Evolutionary conservation across 768 basidiomycete genomes (phyloP).

Genomic region (Hypholoma fasciculare): DNA sequence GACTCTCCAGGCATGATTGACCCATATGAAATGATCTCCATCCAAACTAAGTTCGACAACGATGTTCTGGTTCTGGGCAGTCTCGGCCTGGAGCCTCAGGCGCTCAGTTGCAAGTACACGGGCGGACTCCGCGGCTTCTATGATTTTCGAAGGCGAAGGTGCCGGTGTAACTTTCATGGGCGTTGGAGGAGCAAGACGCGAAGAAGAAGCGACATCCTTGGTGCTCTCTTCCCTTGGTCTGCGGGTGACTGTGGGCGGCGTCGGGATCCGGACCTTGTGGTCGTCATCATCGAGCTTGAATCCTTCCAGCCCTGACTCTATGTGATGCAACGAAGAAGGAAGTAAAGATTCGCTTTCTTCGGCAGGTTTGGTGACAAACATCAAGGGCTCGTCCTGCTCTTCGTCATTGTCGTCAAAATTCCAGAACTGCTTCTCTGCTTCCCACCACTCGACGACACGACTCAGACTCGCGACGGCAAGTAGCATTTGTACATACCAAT

Average conservation of each 20-base stretch:
- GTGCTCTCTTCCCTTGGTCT: slow-evolving; percentile 59
- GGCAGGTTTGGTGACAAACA: slow-evolving; percentile 90
- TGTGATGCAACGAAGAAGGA: slow-evolving; percentile 34
- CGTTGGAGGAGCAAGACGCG: slow-evolving; percentile 33
- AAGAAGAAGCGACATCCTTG: slow-evolving; percentile 44
- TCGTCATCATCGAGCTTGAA: slow-evolving; percentile 57
- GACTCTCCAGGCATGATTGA: slow-evolving; percentile 93
- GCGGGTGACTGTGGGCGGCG: slow-evolving; percentile 47
- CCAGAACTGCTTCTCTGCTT: slow-evolving; percentile 99
- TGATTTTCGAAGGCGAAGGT: slow-evolving; percentile 36
- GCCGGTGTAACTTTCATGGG: slow-evolving; percentile 33
- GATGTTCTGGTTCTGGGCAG: slow-evolving; percentile 93
- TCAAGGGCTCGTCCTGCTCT: slow-evolving; percentile 87
- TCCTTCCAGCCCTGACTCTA: slow-evolving; percentile 41
- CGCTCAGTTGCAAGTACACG: slow-evolving; percentile 88
- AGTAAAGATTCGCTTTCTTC: slow-evolving; percentile 47
- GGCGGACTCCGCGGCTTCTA: slow-evolving; percentile 70
- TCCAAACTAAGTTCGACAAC: slow-evolving; percentile 94
- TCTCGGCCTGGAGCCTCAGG: slow-evolving; percentile 87
- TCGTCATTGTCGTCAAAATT: slow-evolving; percentile 94
- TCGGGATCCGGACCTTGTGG: slow-evolving; percentile 44
- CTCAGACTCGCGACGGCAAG: slow-evolving; percentile 94
- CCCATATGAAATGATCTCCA: slow-evolving; percentile 93
- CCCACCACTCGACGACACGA: slow-evolving; percentile 99
- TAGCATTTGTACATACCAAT: slow-evolving; percentile 97